phyloP scores from a whole-genome alignment of 2,329 filamentous ascomycete species.

The Trichophyton simii region DNA sequence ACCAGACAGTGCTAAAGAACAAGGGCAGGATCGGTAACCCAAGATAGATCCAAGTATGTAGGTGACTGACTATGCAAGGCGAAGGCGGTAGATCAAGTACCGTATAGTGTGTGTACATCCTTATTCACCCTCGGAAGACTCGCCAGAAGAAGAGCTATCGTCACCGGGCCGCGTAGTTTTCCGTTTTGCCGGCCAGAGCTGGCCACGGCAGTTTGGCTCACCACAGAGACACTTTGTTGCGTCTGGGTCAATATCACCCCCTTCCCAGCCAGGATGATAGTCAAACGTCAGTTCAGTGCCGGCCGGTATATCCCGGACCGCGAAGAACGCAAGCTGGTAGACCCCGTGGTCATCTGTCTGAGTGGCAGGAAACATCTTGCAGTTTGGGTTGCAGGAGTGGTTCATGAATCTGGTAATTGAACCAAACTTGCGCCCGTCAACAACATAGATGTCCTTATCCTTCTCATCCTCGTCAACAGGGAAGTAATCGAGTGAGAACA shows the following conservation, averaged over 20 bases:
- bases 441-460: conserved; percentile 22
- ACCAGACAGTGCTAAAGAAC: too few species aligned
- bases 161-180: background rate
- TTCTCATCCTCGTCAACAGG: conserved; percentile 14
- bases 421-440: conserved; percentile 34
- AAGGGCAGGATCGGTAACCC: too few species aligned
- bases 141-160: background rate
- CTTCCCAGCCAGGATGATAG: conserved; percentile 26
- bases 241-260: conserved; percentile 22
- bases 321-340: conserved; percentile 38
- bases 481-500: conserved; percentile 30
- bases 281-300: conserved; percentile 37
- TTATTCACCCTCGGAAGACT: background rate
- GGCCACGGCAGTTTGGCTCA: conserved; percentile 31
- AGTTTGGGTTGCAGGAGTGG: conserved; percentile 38
- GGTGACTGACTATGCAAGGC: too few species aligned
- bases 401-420: conserved; percentile 36
- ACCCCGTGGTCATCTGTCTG: conserved; percentile 28
- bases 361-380: conserved; percentile 32
- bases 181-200: conserved; percentile 26
- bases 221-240: conserved; percentile 35
- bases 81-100: too few species aligned
- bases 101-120: background rate
- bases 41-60: too few species aligned
- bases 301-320: conserved; percentile 29